These are phyloP conservation scores for Microcos paniculata DNA, from an alignment of 345 rosid genomes.

Conservation along the genomic window DNA sequence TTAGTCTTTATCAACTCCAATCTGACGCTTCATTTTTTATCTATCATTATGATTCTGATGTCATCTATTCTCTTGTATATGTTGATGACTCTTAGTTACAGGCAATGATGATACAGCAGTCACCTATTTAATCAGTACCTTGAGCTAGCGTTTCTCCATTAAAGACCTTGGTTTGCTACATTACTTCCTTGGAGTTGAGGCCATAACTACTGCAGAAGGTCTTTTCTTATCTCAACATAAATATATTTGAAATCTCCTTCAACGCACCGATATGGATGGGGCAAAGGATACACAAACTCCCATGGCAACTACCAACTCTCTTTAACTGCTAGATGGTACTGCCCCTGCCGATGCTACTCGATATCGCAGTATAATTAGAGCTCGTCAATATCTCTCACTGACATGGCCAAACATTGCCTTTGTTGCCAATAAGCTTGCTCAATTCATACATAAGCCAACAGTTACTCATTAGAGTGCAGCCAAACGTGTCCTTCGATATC, in stretches of 20 bases:
- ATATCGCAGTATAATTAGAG: not conserved
- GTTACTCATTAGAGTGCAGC: not conserved
- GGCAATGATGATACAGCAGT: not conserved
- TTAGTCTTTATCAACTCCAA: not conserved
- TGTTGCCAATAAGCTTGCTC: not conserved
- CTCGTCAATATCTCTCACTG: not conserved
- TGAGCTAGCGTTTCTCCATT: not conserved
- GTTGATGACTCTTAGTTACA: not conserved
- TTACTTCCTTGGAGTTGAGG: conserved; percentile 14
- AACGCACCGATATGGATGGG: not conserved
- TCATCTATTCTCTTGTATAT: not conserved
- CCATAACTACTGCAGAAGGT: rapidly evolving
- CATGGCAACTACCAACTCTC: rapidly evolving
- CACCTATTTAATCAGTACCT: not conserved
- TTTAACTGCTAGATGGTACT: not conserved
- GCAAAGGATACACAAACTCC: not conserved
- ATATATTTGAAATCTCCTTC: not conserved
- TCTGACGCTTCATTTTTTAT: not conserved
- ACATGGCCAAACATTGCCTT: not conserved
- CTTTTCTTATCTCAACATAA: not conserved
- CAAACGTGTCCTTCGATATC: no score
- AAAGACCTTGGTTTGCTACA: not conserved
- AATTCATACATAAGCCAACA: not conserved
- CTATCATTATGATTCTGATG: not conserved
- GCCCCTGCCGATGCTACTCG: not conserved